Conservation (phyloP, 176 grass and related monocot genomes). For the Zizania latifolia region DNA sequence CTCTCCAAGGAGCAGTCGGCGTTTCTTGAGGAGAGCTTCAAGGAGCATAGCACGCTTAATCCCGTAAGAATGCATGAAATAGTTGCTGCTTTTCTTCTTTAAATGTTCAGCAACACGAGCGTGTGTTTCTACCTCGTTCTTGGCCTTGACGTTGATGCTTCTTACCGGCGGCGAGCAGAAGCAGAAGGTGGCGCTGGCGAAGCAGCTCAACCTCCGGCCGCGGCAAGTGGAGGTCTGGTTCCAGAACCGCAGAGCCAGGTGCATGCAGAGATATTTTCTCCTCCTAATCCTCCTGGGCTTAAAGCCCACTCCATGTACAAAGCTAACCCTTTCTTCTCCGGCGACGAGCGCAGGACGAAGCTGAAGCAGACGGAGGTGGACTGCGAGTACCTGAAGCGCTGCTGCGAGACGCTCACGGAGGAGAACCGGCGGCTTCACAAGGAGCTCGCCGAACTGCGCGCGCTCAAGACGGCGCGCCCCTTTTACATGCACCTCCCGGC, state of each 20-base stretch:
- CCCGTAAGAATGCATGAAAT: conserved; percentile 32
- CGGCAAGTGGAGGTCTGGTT: conserved; percentile 81
- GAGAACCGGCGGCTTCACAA: conserved; percentile 91
- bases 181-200: conserved; percentile 58
- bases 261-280: neutral
- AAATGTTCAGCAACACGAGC: neutral
- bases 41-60: conserved; percentile 61
- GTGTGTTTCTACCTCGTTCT: neutral
- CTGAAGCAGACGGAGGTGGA: conserved; percentile 89
- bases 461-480: conserved; percentile 60
- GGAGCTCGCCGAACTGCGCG: conserved; percentile 68
- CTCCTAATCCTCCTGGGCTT: neutral
- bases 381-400: conserved; percentile 83
- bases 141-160: neutral
- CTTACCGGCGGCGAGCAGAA: conserved; percentile 30
- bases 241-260: conserved; percentile 73
- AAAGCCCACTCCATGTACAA: neutral
- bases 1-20: conserved; percentile 65
- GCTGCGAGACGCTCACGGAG: conserved; percentile 76
- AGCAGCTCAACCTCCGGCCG: conserved; percentile 55
- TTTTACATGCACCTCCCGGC: conserved; percentile 89
- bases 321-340: conserved; percentile 6
- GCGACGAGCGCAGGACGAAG: conserved; percentile 54
- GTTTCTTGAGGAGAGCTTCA: conserved; percentile 68
- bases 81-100: neutral